phyloP scores from a whole-genome alignment of 306 rosid species.

The Dryas octopetala region DNA sequence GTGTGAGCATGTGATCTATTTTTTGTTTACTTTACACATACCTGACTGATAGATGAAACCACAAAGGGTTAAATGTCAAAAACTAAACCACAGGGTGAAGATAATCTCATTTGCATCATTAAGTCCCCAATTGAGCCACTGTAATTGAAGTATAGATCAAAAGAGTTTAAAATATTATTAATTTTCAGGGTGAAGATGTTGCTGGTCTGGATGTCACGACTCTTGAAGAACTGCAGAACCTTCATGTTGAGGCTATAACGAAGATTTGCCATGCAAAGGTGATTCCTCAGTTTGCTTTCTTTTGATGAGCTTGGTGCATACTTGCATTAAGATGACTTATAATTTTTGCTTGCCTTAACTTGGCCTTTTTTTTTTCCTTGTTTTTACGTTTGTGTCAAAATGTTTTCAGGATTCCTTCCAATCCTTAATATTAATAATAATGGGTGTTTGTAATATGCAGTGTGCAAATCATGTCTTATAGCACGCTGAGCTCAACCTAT shows the following conservation, averaged over 20 bases:
- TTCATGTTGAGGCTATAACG: slow-evolving; percentile 74
- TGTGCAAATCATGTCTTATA: slow-evolving; percentile 42
- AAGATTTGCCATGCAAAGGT: slow-evolving; percentile 78
- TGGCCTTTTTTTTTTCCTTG: background rate
- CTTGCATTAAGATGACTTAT: background rate
- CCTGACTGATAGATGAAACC: no score
- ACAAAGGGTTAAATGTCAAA: no score
- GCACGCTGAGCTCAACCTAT: slow-evolving; percentile 26
- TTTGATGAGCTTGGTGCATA: background rate
- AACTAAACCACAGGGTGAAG: background rate
- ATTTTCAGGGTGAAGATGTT: slow-evolving; percentile 60
- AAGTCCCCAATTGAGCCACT: slow-evolving; percentile 1
- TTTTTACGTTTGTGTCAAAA: background rate
- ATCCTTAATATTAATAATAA: slow-evolving; percentile 6
- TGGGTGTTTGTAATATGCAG: slow-evolving; percentile 37
- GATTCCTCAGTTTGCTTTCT: slow-evolving; percentile 19
- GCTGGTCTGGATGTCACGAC: slow-evolving; percentile 51
- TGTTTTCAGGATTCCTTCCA: background rate
- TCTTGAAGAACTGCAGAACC: slow-evolving; percentile 75
- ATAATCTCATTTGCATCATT: background rate
- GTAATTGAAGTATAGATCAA: slow-evolving; percentile 3
- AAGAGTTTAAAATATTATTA: slow-evolving; percentile 14
- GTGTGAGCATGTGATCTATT: no score
- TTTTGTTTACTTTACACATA: no score
- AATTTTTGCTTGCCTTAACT: background rate